Evolutionary conservation across 441 rosid species (phyloP).

Genomic region (Pelargonium australe): DNA sequence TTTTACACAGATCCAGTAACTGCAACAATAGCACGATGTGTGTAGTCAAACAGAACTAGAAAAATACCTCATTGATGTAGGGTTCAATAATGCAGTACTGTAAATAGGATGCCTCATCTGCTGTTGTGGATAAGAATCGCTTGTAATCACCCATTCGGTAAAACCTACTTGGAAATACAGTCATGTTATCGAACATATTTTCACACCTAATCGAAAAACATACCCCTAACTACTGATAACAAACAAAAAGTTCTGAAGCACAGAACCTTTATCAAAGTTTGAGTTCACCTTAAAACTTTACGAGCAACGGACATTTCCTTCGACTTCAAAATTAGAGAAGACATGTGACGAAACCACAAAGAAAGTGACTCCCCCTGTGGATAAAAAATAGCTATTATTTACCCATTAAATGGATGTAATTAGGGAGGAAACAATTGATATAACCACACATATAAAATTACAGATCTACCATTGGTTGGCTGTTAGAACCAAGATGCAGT

Average conservation of each 20-base stretch:
- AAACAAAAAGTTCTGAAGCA: constrained; percentile 8
- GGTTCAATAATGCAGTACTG: constrained; percentile 72
- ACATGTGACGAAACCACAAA: constrained; percentile 59
- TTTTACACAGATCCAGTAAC: background rate
- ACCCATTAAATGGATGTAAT: constrained; percentile 5
- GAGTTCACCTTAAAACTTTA: constrained; percentile 47
- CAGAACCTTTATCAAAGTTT: background rate
- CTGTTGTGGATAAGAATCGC: constrained; percentile 44
- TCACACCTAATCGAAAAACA: background rate
- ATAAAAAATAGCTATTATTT: constrained; percentile 18
- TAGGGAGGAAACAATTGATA: constrained; percentile 6
- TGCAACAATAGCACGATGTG: background rate
- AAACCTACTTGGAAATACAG: constrained; percentile 32
- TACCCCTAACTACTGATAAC: background rate
- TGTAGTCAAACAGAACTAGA: background rate
- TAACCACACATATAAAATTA: constrained; percentile 19
- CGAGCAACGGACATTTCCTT: constrained; percentile 73
- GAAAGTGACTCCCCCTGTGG: constrained; percentile 79
- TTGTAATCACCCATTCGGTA: constrained; percentile 59
- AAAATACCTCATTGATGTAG: constrained; percentile 52
- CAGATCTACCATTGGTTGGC: constrained; percentile 48
- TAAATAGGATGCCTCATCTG: constrained; percentile 64
- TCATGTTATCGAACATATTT: background rate
- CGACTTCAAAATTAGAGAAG: constrained; percentile 45
- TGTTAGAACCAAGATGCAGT: constrained; percentile 61